Percentiles rank a stretch among this genome's conserved stretches.
Conservation (phyloP, 306 rosid species). For the Trifolium repens region DNA sequence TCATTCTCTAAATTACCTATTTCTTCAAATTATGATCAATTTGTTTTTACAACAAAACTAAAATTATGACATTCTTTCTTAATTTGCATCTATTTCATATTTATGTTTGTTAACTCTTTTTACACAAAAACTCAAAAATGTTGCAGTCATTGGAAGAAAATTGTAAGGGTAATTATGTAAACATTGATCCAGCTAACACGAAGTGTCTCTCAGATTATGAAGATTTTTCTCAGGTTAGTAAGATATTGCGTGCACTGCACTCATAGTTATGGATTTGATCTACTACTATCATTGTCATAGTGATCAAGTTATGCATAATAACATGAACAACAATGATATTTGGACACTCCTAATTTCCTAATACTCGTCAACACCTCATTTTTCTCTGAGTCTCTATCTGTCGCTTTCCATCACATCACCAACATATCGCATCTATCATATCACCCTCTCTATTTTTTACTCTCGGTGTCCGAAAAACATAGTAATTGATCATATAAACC, state of each 20-base stretch:
- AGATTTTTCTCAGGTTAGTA: constrained; percentile 44
- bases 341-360: no score
- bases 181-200: constrained; percentile 47
- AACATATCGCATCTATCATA: no score
- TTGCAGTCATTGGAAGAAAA: constrained; percentile 44
- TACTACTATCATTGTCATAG: neutral
- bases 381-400: no score
- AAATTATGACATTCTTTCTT: neutral
- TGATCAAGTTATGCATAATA: neutral
- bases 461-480: no score
- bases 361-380: no score
- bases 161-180: constrained; percentile 38
- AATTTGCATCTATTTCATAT: neutral
- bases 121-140: neutral
- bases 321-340: neutral
- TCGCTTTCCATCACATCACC: no score
- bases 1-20: neutral
- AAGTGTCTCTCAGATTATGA: constrained; percentile 45
- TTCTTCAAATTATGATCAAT: neutral
- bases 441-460: no score
- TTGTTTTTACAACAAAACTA: neutral
- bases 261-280: neutral
- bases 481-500: neutral
- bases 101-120: neutral
- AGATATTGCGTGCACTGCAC: neutral